Evolutionary conservation across 2,329 filamentous ascomycete species (phyloP).

Genomic region (Arthroderma sp.): DNA sequence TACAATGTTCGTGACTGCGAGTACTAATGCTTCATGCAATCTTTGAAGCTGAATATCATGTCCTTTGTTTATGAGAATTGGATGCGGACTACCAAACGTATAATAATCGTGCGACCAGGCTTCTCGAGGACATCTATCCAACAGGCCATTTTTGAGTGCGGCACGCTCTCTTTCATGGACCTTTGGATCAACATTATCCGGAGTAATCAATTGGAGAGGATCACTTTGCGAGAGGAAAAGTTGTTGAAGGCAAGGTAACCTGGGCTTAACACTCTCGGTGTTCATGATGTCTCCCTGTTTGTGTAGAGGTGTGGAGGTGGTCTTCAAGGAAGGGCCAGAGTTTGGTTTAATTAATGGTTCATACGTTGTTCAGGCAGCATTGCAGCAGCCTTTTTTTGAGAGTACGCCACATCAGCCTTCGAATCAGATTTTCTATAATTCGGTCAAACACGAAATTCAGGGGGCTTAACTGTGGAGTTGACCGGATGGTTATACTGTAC

Average conservation of each 20-base stretch:
- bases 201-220: not conserved
- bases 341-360: too few species aligned
- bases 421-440: too few species aligned
- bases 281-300: not conserved
- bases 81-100: conserved; percentile 4
- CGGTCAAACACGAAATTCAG: too few species aligned
- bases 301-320: too few species aligned
- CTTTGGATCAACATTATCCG: not conserved
- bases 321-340: not conserved
- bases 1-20: conserved; percentile 21
- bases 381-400: too few species aligned
- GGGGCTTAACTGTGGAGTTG: too few species aligned
- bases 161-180: conserved; percentile 3
- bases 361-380: too few species aligned
- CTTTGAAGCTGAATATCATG: conserved; percentile 9
- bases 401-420: too few species aligned
- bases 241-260: not conserved
- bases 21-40: conserved; percentile 17
- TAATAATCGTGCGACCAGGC: conserved; percentile 7
- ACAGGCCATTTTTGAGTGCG: not conserved
- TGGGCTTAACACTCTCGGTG: too few species aligned
- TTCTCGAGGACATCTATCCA: conserved; percentile 6
- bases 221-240: conserved; percentile 7
- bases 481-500: too few species aligned
- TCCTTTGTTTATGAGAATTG: conserved; percentile 4